phyloP scores from a whole-genome alignment of 306 rosid genomes.

The Lotus japonicus region DNA sequence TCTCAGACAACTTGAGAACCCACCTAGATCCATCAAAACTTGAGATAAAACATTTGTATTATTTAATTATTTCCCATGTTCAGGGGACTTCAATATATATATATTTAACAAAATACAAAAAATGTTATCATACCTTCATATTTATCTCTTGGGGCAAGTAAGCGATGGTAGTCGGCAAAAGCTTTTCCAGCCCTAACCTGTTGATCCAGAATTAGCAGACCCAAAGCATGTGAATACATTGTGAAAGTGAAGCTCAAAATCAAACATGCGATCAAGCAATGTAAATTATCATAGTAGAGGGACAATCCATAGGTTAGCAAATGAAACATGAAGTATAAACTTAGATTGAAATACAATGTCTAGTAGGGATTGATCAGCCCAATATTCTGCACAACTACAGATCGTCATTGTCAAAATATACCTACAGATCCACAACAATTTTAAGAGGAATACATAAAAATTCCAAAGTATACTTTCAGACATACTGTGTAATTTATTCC shows the following conservation, averaged over 20 bases:
- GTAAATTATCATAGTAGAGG: neutral
- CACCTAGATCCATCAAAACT: neutral
- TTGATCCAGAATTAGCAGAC: constrained; percentile 9
- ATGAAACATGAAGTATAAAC: neutral
- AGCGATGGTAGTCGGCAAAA: constrained; percentile 64
- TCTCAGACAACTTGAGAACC: neutral
- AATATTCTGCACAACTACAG: neutral
- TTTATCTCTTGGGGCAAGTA: constrained; percentile 57
- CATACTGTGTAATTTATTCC: constrained; percentile 79
- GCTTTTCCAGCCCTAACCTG: constrained; percentile 56
- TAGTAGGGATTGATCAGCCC: neutral
- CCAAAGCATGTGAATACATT: neutral
- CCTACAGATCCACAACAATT: neutral
- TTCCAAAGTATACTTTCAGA: neutral
- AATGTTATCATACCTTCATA: constrained; percentile 49
- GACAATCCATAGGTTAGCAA: neutral
- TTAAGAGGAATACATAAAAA: neutral
- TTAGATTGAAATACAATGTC: neutral
- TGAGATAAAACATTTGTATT: neutral
- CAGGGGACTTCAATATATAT: neutral
- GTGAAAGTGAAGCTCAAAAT: constrained; percentile 20
- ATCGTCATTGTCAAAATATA: neutral
- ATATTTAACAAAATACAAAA: neutral
- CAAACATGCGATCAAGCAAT: neutral
- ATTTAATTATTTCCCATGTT: neutral